A percentile compares a stretch with the other conserved stretches of the same genome.
These are phyloP conservation scores for Salvia rosmarinus DNA, from an alignment of 257 asterid species.

Conservation along the genomic window DNA sequence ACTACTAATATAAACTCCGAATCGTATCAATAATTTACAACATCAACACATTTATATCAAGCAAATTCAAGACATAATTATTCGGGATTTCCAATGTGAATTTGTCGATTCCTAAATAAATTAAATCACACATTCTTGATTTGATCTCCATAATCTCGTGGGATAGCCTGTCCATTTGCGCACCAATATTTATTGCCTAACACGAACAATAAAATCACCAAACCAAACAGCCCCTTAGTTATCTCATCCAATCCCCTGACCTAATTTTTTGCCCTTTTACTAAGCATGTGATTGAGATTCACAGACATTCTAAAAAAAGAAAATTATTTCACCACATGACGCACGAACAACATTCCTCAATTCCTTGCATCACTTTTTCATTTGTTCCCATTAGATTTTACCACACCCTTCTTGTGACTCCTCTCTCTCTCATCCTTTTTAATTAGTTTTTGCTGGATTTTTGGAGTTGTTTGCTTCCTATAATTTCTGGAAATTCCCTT, in stretches of 20 bases:
- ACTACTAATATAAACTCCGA: too few species aligned
- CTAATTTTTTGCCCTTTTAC: background rate
- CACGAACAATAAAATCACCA: background rate
- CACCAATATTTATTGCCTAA: too few species aligned
- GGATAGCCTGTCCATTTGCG: slow-evolving; percentile 2
- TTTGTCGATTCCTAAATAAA: background rate
- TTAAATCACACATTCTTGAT: background rate
- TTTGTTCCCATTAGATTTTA: slow-evolving; percentile 22
- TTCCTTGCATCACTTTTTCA: slow-evolving; percentile 23
- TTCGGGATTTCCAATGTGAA: background rate
- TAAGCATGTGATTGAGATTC: slow-evolving; percentile 34
- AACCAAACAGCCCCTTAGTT: slow-evolving; percentile 15
- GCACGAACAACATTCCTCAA: slow-evolving; percentile 23
- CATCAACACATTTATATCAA: background rate
- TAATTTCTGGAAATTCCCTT: background rate
- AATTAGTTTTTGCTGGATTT: background rate
- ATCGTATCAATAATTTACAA: background rate
- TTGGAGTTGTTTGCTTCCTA: slow-evolving; percentile 14
- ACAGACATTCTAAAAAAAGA: too few species aligned
- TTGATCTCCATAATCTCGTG: slow-evolving; percentile 5
- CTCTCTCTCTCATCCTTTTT: background rate
- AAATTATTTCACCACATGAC: slow-evolving; percentile 22
- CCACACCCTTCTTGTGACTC: slow-evolving; percentile 15
- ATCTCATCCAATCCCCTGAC: background rate
- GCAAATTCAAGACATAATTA: background rate